Evolutionary conservation across 2,329 filamentous ascomycete species (phyloP), one percentile per base, ranked within the genome.

Genomic region (Fulvia fulva): DNA sequence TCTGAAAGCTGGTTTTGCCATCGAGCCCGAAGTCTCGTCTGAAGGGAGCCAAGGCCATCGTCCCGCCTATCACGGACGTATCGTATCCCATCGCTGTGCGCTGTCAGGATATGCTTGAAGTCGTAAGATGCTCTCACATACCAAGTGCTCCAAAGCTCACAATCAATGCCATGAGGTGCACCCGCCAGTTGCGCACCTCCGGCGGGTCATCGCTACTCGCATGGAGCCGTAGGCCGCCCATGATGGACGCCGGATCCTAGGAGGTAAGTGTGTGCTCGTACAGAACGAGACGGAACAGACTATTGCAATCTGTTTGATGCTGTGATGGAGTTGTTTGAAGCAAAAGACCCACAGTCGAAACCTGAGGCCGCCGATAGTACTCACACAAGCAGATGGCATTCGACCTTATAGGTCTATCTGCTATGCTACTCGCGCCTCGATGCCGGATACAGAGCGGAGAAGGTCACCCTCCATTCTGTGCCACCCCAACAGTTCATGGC

Each of bases 181-280:
- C 83, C 57, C 85, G 81, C 85, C 86, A 88, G 69, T 85, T 84
- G 73, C 88, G 87, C 58, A 88, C 84, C 70, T 87, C 81, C 16
- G 80, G 78, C 23, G 86, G 86, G 68, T 89, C 63, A 57, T 62
- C 55, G 34, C 44, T 62, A 54, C 51, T 56, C 37, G 60, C 60
- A 44, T 62, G 60, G 28, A 63, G 55, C 28, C 28, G 8, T 32
- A 32, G 28, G 28, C 28, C 28, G 28, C 28, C 28, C 28, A 32
- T 32, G 2, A 32, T 32, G 28, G 28, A 32, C 28, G 12, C 47
- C 56, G 55, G 60, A 46, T 25, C 60, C 60, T 58, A 60, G 60
- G 45, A 21, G 51, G 46, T 14, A 32, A 32, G 28, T 32, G 4
- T 32, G 4, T 25, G 19, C 50, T 32, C 26, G 23, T 26, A 9